Evolutionary conservation across 495 filamentous ascomycete genomes (phyloP).

Genomic region (Wilcoxina mikolae): DNA sequence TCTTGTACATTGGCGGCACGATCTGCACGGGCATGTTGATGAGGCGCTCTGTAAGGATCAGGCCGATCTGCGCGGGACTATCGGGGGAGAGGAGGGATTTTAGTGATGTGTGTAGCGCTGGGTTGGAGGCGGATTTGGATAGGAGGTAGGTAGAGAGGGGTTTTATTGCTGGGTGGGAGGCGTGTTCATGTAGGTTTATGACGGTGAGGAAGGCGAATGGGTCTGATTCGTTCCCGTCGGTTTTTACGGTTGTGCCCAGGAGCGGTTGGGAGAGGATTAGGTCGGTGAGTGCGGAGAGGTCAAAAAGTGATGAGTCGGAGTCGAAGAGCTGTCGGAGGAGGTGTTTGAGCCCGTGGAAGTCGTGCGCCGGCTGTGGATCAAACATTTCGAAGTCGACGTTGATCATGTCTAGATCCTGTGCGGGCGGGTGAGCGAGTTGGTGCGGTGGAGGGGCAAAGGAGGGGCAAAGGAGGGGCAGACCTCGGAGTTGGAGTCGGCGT

Average conservation of each 20-base stretch:
- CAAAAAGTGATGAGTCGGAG: constrained; percentile 65
- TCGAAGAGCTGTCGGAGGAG: constrained; percentile 91
- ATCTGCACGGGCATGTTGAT: constrained; percentile 92
- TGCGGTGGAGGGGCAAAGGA: not conserved
- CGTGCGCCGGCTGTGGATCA: constrained; percentile 74
- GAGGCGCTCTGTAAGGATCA: constrained; percentile 78
- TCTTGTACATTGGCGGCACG: constrained; percentile 88
- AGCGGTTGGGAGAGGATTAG: constrained; percentile 77
- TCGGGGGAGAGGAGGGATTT: constrained; percentile 39
- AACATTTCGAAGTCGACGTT: constrained; percentile 98
- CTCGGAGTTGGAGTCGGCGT: constrained; percentile 34
- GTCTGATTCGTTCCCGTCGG: constrained; percentile 83
- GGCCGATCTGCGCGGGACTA: constrained; percentile 41
- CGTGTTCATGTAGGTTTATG: constrained; percentile 68
- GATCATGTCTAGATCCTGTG: constrained; percentile 71
- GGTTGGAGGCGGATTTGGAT: constrained; percentile 41
- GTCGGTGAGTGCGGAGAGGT: constrained; percentile 72
- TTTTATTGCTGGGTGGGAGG: constrained; percentile 52
- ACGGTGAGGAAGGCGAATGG: constrained; percentile 90
- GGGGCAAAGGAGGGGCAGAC: constrained; percentile 20
- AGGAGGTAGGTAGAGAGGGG: constrained; percentile 57
- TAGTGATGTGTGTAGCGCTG: constrained; percentile 39
- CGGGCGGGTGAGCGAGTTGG: not conserved
- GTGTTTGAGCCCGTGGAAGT: constrained; percentile 89
- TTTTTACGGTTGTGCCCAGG: constrained; percentile 88